Conservation (phyloP, 108 stramenopile genomes). For the Bacterosira constricta region DNA sequence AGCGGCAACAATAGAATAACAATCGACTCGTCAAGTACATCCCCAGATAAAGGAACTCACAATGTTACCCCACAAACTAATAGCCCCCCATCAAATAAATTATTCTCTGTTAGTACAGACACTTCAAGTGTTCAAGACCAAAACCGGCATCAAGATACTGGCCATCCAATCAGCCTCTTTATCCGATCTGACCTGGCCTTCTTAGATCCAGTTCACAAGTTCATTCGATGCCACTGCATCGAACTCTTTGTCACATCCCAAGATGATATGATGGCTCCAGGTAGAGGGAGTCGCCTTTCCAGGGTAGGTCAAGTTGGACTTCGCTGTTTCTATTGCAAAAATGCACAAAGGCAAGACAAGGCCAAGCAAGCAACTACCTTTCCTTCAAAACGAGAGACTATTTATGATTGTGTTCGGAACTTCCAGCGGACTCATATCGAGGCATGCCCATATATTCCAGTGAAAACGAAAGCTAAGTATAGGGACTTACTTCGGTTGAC, state of each 20-base stretch:
- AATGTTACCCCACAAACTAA: too few species aligned
- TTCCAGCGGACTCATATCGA: not conserved
- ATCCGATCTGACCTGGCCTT: too few species aligned
- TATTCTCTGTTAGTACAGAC: too few species aligned
- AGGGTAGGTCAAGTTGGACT: constrained; percentile 13
- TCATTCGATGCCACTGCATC: not conserved
- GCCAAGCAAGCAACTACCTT: constrained; percentile 2
- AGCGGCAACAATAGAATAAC: too few species aligned
- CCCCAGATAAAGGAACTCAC: too few species aligned
- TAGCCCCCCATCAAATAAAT: too few species aligned
- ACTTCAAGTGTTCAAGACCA: too few species aligned
- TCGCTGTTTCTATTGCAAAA: constrained; percentile 5
- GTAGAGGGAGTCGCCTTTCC: not conserved
- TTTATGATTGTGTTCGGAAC: constrained; percentile 12
- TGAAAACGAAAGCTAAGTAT: not conserved
- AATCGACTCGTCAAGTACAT: too few species aligned
- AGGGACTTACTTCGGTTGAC: not conserved
- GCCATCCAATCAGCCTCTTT: too few species aligned
- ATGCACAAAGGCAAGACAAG: not conserved
- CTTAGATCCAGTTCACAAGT: too few species aligned
- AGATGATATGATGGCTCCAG: not conserved
- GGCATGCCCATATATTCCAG: not conserved
- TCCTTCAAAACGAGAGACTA: constrained; percentile 6
- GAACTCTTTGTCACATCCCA: not conserved
- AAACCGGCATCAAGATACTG: too few species aligned